Base-by-base conservation (phyloP, 2,329 filamentous ascomycete genomes). In the Phoma sp. region DNA sequence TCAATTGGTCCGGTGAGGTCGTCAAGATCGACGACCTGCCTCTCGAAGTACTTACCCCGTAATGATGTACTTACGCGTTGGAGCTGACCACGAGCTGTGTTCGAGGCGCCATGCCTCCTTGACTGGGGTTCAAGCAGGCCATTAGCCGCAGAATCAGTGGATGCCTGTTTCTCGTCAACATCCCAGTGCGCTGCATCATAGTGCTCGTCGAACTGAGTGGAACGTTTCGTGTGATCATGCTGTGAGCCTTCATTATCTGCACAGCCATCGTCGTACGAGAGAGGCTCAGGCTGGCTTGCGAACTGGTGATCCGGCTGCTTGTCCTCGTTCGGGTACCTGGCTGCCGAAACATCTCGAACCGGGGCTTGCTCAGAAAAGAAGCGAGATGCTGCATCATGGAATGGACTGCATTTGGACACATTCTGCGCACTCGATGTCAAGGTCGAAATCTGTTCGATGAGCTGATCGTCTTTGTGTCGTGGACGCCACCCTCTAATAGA, bases 401-500 rank as follows among this genome's bases (percentile, higher is more conserved):
- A 9, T 20, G n/a, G 2, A 3, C 2, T 20, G 17, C 20, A 15
- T 3, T 42, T 21, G 1, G 26, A 25, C 14, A 15, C n/a, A 14
- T 28, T 7, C 6, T 7, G 21, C 12, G 11, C 14, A 9, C 10
- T 28, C 5, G 11, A 6, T 10, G 32, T 25, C 14, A n/a, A 21
- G n/a, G 25, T 18, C 15, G 42, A 21, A 3, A 70, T 62, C 2
- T 61, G 57, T 47, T 76, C 74, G 11, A 76, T 60, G 6, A 74
- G 57, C 21, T 58, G 62, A 7, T 61, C 56, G 9, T 62, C 50
- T 23, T 62, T 67, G 17, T 52, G 50, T 3, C 74, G 73, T n/a
- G 81, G 82, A 47, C 69, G 67, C 84, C 84, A 87, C 47, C 78
- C 74, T 28, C 69, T 65, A 50, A 81, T 78, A 0, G 81, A 77